These are phyloP conservation scores for Xylaria nigripes DNA, from an alignment of 495 filamentous ascomycete genomes.

Conservation along the genomic window DNA sequence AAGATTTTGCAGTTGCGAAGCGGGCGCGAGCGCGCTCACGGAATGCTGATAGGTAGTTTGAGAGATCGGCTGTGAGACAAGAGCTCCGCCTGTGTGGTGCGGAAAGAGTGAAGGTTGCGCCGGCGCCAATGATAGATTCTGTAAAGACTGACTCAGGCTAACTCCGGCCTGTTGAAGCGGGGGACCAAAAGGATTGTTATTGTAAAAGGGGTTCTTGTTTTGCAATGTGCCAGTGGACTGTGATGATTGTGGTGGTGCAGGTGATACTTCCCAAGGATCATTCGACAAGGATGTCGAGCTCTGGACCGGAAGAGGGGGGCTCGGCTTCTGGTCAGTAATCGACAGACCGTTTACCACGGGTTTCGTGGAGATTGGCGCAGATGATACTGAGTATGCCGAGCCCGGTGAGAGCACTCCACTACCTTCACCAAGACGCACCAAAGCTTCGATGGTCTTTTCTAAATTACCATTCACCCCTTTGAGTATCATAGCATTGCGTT, in stretches of 20 bases:
- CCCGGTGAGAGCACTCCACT: slow-evolving; percentile 36
- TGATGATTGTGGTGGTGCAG: slow-evolving; percentile 45
- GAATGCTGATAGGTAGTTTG: slow-evolving; percentile 45
- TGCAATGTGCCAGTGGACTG: slow-evolving; percentile 51
- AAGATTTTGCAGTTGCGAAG: slow-evolving; percentile 47
- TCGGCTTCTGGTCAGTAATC: slow-evolving; percentile 16
- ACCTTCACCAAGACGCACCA: slow-evolving; percentile 69
- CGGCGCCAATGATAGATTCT: slow-evolving; percentile 58
- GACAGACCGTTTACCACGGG: slow-evolving; percentile 20
- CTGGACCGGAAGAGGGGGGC: slow-evolving; percentile 19
- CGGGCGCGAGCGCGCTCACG: slow-evolving; percentile 52
- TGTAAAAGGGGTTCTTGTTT: slow-evolving; percentile 43
- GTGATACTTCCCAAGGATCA: slow-evolving; percentile 57
- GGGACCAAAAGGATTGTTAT: slow-evolving; percentile 43
- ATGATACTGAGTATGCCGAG: slow-evolving; percentile 28
- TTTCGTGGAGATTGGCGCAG: slow-evolving; percentile 33
- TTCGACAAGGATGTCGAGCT: slow-evolving; percentile 41
- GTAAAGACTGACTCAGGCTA: slow-evolving; percentile 57
- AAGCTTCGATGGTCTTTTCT: slow-evolving; percentile 72
- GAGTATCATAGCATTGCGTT: slow-evolving; percentile 68
- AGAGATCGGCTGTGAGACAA: slow-evolving; percentile 43
- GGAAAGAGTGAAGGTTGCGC: slow-evolving; percentile 68
- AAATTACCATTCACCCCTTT: slow-evolving; percentile 75
- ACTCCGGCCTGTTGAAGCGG: slow-evolving; percentile 35
- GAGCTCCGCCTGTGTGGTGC: slow-evolving; percentile 72